phyloP scores from a whole-genome alignment of 1,284 basidiomycete species.

The Cutaneotrichosporon mucoides region DNA sequence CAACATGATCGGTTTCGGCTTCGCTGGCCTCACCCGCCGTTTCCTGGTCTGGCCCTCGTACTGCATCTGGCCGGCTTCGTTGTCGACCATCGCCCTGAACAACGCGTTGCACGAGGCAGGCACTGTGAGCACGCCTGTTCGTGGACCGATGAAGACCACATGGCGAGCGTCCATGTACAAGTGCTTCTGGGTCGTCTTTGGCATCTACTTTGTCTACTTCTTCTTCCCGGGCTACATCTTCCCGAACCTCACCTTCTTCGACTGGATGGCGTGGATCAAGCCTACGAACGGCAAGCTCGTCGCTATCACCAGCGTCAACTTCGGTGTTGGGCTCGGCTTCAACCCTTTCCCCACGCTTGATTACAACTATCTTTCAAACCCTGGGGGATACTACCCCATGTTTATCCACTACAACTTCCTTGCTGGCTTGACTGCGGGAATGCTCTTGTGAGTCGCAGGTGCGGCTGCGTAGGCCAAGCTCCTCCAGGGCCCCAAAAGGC shows the following conservation, averaged over 20 bases:
- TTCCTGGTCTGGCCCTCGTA: slow-evolving; percentile 32
- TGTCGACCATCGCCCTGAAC: slow-evolving; percentile 44
- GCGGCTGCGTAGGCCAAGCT: too few species aligned
- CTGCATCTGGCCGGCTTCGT: slow-evolving; percentile 55
- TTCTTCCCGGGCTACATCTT: slow-evolving; percentile 50
- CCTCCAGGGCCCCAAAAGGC: too few species aligned
- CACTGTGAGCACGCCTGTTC: slow-evolving; percentile 27
- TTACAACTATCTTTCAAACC: slow-evolving; percentile 24
- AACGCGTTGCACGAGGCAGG: slow-evolving; percentile 18
- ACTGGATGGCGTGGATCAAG: slow-evolving; percentile 62
- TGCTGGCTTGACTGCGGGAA: not conserved
- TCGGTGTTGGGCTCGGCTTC: slow-evolving; percentile 33
- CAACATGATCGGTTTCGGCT: slow-evolving; percentile 59
- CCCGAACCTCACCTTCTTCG: slow-evolving; percentile 55
- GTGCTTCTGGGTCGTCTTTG: slow-evolving; percentile 22
- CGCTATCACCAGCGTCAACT: slow-evolving; percentile 31
- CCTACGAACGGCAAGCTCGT: slow-evolving; percentile 43
- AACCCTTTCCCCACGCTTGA: slow-evolving; percentile 48
- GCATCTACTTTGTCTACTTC: slow-evolving; percentile 30
- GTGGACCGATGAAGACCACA: slow-evolving; percentile 22
- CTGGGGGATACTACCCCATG: slow-evolving; percentile 13
- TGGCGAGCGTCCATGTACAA: slow-evolving; percentile 29
- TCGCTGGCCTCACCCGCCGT: slow-evolving; percentile 33
- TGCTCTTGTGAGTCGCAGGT: slow-evolving; percentile 16
- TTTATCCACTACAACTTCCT: slow-evolving; percentile 15